phyloP scores from a whole-genome alignment of 805 yeast genomes.

The Lipomyces yamanashiensis region DNA sequence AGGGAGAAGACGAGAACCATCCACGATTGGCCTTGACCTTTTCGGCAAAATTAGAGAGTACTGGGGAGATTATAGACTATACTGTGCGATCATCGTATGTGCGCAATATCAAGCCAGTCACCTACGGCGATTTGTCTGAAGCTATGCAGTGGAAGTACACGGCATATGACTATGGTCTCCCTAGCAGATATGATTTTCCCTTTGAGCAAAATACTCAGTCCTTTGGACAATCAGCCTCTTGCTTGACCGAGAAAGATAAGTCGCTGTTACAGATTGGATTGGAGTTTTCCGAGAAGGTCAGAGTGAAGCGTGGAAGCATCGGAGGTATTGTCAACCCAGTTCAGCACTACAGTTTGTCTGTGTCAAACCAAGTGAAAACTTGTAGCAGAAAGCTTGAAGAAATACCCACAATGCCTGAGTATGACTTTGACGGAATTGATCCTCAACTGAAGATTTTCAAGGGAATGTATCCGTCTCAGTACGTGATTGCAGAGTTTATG shows the following conservation, averaged over 20 bases:
- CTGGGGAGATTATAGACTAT: constrained; percentile 36
- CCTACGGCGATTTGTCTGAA: constrained; percentile 68
- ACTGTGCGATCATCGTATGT: constrained; percentile 52
- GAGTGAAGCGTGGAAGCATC: not conserved
- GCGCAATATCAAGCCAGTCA: constrained; percentile 55
- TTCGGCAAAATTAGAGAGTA: constrained; percentile 46
- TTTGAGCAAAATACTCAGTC: not conserved
- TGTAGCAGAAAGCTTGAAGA: not conserved
- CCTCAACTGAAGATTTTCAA: constrained; percentile 16
- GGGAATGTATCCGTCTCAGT: constrained; percentile 54
- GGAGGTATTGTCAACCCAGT: constrained; percentile 4
- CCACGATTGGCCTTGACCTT: constrained; percentile 53
- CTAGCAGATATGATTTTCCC: constrained; percentile 5
- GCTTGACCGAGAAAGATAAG: constrained; percentile 17
- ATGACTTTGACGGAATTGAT: not conserved
- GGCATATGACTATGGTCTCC: constrained; percentile 8
- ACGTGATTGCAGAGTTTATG: constrained; percentile 84
- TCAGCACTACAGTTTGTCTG: not conserved
- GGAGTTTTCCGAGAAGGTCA: constrained; percentile 6
- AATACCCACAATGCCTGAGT: not conserved
- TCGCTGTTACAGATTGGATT: constrained; percentile 7
- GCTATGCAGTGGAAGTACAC: constrained; percentile 28
- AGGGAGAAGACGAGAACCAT: constrained; percentile 39
- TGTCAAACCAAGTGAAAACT: not conserved
- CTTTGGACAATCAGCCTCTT: constrained; percentile 1